Conservation (phyloP, 2,329 filamentous ascomycete species). For the Penicillium palitans region DNA sequence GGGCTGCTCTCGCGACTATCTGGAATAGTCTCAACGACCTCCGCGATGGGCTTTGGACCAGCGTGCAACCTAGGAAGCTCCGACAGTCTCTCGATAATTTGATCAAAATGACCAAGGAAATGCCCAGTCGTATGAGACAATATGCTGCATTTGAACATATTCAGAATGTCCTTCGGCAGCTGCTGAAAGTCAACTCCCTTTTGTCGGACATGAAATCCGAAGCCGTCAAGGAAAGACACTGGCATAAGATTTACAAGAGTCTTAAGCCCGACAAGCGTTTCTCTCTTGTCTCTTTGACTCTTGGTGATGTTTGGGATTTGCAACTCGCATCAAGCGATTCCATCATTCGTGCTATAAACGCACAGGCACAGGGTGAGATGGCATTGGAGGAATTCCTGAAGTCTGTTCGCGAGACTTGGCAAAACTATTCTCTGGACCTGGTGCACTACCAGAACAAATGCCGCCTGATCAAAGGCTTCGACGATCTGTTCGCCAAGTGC, state of each 20-base stretch:
- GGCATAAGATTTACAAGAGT: conserved; percentile 96
- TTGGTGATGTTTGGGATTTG: conserved; percentile 98
- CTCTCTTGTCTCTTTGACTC: conserved; percentile 87
- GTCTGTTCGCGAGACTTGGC: conserved; percentile 95
- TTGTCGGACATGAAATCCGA: conserved; percentile 92
- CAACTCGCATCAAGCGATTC: conserved; percentile 84
- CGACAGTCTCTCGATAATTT: conserved; percentile 84
- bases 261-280: conserved; percentile 91
- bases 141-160: conserved; percentile 99
- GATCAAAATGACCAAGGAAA: conserved; percentile 97
- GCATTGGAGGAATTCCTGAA: conserved; percentile 96
- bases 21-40: conserved; percentile 96
- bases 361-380: conserved; percentile 97
- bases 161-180: conserved; percentile 81
- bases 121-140: conserved; percentile 98
- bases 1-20: conserved; percentile 91
- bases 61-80: conserved; percentile 90
- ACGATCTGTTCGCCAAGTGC: conserved; percentile 97
- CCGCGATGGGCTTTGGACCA: conserved; percentile 89
- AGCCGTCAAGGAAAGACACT: conserved; percentile 92
- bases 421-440: conserved; percentile 89
- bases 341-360: conserved; percentile 88
- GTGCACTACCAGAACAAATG: conserved; percentile 99
- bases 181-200: conserved; percentile 87
- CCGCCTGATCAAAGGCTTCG: conserved; percentile 94